These are phyloP conservation scores for Mortierella hygrophila DNA, from an alignment of 192 early-diverging fungal species.

Conservation along the genomic window DNA sequence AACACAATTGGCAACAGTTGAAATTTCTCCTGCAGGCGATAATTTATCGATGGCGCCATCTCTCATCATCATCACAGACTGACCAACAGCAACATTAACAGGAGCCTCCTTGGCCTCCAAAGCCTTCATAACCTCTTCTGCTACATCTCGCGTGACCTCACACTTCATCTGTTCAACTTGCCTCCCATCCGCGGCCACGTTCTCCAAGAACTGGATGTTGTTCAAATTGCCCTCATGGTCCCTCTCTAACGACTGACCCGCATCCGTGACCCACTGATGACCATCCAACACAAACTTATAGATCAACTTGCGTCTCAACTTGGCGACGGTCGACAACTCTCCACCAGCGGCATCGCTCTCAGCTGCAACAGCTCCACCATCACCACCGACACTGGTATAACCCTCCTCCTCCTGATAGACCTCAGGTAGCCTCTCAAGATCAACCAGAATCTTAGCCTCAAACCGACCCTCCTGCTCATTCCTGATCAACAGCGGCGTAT, in stretches of 20 bases:
- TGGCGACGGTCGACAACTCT: neutral
- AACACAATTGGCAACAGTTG: neutral
- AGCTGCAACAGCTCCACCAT: neutral
- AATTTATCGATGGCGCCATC: neutral
- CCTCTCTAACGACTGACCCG: conserved; percentile 7
- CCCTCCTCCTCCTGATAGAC: neutral
- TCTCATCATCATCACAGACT: neutral
- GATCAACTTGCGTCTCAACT: conserved; percentile 11
- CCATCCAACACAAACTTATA: conserved; percentile 36
- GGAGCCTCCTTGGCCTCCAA: neutral
- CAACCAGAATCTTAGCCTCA: conserved; percentile 12
- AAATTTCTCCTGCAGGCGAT: neutral
- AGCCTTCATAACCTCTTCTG: neutral
- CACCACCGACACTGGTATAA: neutral
- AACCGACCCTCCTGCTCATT: conserved; percentile 18
- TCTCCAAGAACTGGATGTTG: conserved; percentile 23
- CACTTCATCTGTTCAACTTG: neutral
- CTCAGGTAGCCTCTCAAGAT: conserved; percentile 12
- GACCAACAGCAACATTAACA: neutral
- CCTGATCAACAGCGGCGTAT: neutral
- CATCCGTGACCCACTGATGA: conserved; percentile 27
- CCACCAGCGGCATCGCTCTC: neutral
- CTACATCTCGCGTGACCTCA: neutral
- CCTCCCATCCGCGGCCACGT: neutral
- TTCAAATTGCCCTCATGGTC: conserved; percentile 31